These are phyloP conservation scores for Leccinum huronense DNA, from an alignment of 1,284 basidiomycete species.

Conservation along the genomic window DNA sequence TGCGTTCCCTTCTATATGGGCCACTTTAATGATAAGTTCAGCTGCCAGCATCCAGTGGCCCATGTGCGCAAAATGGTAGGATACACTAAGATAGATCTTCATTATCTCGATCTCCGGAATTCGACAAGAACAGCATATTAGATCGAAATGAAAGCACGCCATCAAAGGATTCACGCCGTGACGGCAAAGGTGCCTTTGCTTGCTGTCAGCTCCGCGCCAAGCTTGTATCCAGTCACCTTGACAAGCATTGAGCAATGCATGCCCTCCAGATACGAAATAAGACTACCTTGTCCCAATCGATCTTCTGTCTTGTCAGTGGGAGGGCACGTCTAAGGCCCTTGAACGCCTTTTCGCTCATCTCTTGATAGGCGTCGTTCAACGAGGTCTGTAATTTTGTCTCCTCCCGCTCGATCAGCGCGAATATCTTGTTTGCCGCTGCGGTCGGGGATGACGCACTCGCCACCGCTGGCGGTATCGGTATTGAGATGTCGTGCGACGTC, in stretches of 20 bases:
- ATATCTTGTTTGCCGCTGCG: conserved; percentile 65
- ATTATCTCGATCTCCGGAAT: conserved; percentile 1
- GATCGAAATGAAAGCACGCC: not conserved
- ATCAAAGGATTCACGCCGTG: conserved; percentile 30
- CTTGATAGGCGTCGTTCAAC: conserved; percentile 76
- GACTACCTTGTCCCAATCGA: conserved; percentile 90
- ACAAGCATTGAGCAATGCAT: conserved; percentile 4
- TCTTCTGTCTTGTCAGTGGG: conserved; percentile 88
- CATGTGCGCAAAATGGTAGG: not conserved
- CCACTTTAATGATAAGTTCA: not conserved
- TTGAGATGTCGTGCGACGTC: conserved; percentile 66
- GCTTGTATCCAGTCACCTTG: conserved; percentile 82
- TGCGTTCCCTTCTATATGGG: not conserved
- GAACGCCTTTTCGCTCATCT: conserved; percentile 90
- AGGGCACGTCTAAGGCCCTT: conserved; percentile 84
- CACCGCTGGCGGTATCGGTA: conserved; percentile 62
- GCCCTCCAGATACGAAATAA: not conserved
- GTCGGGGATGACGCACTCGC: conserved; percentile 45
- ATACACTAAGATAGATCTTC: conserved; percentile 8
- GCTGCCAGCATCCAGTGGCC: not conserved
- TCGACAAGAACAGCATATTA: not conserved
- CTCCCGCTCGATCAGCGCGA: conserved; percentile 77
- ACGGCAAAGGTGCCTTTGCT: conserved; percentile 61
- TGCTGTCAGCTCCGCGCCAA: conserved; percentile 79
- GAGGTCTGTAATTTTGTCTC: conserved; percentile 77